phyloP scores from a whole-genome alignment of 352 stramenopile species.

The Phytopythium kandeliae region DNA sequence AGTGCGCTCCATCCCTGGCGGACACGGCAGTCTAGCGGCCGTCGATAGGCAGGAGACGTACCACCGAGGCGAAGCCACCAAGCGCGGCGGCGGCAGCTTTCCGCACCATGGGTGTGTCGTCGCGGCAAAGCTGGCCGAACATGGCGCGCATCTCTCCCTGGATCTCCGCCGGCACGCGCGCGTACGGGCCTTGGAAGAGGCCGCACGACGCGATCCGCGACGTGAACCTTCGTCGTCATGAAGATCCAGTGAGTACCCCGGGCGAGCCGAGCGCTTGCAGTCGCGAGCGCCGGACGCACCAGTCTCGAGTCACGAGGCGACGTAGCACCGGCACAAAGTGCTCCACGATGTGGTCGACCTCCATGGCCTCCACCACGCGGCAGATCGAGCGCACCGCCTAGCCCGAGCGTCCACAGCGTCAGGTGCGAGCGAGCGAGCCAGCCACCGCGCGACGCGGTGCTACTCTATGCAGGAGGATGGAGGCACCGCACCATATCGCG shows the following conservation, averaged over 20 bases:
- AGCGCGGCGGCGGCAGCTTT: slow-evolving; percentile 88
- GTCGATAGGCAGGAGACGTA: slow-evolving; percentile 1
- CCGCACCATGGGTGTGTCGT: slow-evolving; percentile 98
- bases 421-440: neutral
- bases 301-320: slow-evolving; percentile 94
- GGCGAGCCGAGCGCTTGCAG: too few relatives aligned
- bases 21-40: too few relatives aligned
- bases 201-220: slow-evolving; percentile 82
- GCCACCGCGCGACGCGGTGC: too few relatives aligned
- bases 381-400: slow-evolving; percentile 89
- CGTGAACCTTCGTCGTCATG: slow-evolving; percentile 39
- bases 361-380: slow-evolving; percentile 84
- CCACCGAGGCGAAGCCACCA: slow-evolving; percentile 77
- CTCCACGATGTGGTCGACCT: slow-evolving; percentile 74
- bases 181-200: slow-evolving; percentile 76
- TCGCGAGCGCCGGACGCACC: slow-evolving; percentile 66
- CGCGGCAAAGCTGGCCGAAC: slow-evolving; percentile 92
- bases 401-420: neutral
- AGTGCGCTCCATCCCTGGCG: too few relatives aligned
- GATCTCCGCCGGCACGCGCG: slow-evolving; percentile 40
- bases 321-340: slow-evolving; percentile 93
- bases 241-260: too few relatives aligned
- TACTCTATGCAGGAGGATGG: too few relatives aligned
- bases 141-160: slow-evolving; percentile 84
- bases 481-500: slow-evolving; percentile 66